These are phyloP conservation scores for Asterionellopsis glacialis DNA, from an alignment of 108 stramenopile genomes.

Conservation along the genomic window DNA sequence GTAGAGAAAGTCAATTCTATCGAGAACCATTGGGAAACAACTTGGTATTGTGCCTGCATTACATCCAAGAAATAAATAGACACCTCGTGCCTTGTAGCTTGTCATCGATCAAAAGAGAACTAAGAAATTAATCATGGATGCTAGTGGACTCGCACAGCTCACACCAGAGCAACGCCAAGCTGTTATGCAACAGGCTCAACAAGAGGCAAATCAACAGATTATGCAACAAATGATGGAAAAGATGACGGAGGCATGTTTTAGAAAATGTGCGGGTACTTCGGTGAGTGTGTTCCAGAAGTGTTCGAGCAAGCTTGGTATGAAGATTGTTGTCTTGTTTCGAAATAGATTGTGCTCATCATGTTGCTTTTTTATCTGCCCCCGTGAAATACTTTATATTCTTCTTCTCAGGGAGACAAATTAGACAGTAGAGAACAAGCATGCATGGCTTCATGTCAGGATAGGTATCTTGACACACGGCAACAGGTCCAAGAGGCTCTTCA, in stretches of 20 bases:
- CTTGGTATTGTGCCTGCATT: no score
- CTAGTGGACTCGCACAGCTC: constrained; percentile 16
- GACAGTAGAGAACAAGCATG: constrained; percentile 76
- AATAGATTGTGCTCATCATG: no score
- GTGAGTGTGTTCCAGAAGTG: constrained; percentile 16
- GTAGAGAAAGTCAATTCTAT: no score
- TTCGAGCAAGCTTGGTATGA: no score
- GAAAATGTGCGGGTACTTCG: constrained; percentile 78
- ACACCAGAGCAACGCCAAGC: constrained; percentile 77
- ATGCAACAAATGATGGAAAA: constrained; percentile 80
- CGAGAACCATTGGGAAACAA: no score
- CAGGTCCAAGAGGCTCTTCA: constrained; percentile 75
- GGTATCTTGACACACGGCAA: constrained; percentile 69
- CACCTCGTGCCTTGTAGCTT: background rate
- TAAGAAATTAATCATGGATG: background rate
- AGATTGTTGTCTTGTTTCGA: no score
- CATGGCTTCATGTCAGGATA: constrained; percentile 81
- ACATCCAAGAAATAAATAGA: no score
- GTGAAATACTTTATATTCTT: background rate
- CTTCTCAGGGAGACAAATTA: constrained; percentile 54
- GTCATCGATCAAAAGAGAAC: background rate
- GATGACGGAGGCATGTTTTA: constrained; percentile 72
- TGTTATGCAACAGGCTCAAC: constrained; percentile 72
- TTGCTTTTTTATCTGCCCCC: no score
- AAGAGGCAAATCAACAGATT: constrained; percentile 82